Percentiles rank a stretch among this genome's conserved stretches.
phyloP scores from a whole-genome alignment of 495 filamentous ascomycete genomes.

The Aspergillus kassunensis region DNA sequence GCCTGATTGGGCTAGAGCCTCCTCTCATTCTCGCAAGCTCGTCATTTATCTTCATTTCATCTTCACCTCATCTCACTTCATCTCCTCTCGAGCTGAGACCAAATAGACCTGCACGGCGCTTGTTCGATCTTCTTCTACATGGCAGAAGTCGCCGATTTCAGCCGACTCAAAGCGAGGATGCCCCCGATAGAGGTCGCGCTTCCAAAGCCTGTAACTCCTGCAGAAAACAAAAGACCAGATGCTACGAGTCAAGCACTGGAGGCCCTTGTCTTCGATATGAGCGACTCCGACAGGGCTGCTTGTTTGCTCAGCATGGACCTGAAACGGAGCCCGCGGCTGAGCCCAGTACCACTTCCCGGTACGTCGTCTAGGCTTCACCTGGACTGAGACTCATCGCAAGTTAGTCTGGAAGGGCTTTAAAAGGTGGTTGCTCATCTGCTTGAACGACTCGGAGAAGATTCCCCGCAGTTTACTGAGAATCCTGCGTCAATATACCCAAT shows the following conservation, averaged over 20 bases:
- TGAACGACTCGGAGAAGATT: slow-evolving; percentile 30
- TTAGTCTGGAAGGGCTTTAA: slow-evolving; percentile 34
- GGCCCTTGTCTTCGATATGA: slow-evolving; percentile 38
- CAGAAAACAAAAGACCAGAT: slow-evolving; percentile 43
- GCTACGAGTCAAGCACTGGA: slow-evolving; percentile 34
- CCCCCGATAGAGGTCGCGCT: slow-evolving; percentile 42
- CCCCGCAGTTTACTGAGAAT: neutral
- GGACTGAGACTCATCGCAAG: neutral
- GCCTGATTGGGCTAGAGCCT: too few species aligned
- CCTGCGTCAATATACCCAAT: slow-evolving; percentile 4
- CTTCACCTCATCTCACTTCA: too few species aligned
- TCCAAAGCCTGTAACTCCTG: slow-evolving; percentile 43
- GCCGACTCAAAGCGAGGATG: too few species aligned
- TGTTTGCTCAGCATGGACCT: slow-evolving; percentile 14
- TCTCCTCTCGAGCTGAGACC: too few species aligned
- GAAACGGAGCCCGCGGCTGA: neutral
- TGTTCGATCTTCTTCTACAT: too few species aligned
- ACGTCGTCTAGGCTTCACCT: neutral
- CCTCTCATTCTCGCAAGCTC: too few species aligned
- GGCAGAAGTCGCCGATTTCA: too few species aligned
- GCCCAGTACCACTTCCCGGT: slow-evolving; percentile 14
- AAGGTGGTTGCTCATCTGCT: slow-evolving; percentile 30
- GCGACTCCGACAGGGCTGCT: slow-evolving; percentile 34
- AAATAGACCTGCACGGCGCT: too few species aligned
- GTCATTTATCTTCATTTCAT: too few species aligned